Evolutionary conservation across 148 eudicot genomes (phyloP).

Genomic region (Rhododendron griersonianum): DNA sequence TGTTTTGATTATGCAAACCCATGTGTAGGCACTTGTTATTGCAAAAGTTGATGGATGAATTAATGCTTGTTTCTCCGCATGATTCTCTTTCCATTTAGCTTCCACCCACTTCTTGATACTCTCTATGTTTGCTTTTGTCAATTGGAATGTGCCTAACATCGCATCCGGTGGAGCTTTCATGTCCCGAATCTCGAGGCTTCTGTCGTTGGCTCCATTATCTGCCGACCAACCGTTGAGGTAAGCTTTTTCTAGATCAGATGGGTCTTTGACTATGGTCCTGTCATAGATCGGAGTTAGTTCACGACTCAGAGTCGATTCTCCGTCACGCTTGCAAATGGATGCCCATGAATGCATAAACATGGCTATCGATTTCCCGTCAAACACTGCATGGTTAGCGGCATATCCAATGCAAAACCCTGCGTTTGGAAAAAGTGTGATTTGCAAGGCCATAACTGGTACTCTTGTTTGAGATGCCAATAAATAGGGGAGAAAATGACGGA

Average conservation of each 20-base stretch:
- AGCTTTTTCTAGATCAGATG: not conserved
- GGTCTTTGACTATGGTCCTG: not conserved
- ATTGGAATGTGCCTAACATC: slow-evolving; percentile 7
- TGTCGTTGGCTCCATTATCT: slow-evolving; percentile 4
- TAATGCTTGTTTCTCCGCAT: too few relatives aligned
- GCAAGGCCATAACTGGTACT: not conserved
- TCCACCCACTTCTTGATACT: slow-evolving; percentile 3
- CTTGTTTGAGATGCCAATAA: not conserved
- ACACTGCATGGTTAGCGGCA: slow-evolving; percentile 2
- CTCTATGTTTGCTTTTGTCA: slow-evolving; percentile 7
- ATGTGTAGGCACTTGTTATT: not conserved
- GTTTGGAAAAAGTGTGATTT: slow-evolving; percentile 13
- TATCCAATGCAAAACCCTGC: slow-evolving; percentile 9
- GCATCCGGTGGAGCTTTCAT: not conserved
- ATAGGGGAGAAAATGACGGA: not conserved
- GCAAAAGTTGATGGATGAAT: slow-evolving; percentile 4
- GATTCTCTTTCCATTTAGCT: not conserved
- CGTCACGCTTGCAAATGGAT: not conserved
- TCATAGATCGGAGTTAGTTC: not conserved
- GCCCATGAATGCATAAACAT: slow-evolving; percentile 19
- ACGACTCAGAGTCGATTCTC: not conserved
- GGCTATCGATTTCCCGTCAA: slow-evolving; percentile 16
- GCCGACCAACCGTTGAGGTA: not conserved
- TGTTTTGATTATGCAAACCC: slow-evolving; percentile 14
- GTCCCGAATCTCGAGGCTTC: not conserved